Base-by-base conservation (phyloP, 169 alveolate genomes). In the Plasmodium vivax region DNA sequence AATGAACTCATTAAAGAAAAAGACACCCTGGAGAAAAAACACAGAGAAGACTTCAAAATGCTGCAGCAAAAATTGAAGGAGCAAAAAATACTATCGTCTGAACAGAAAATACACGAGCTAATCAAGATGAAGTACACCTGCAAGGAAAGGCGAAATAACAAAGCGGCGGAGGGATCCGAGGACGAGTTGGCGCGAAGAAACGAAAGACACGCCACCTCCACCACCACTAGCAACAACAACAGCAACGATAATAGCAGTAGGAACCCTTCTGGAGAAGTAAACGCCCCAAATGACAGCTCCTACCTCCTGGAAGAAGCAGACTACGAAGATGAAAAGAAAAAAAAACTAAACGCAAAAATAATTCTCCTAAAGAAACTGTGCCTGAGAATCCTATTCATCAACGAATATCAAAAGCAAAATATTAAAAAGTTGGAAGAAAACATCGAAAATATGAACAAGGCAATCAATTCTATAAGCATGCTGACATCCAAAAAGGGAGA, bases 401-500 rank as follows among this genome's bases (percentile, higher is more conserved):
- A 90, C 82, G 94, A 90, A 80, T 90, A 90, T 62, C 94, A 90
- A 90, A 90, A 80, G 51, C 83, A 90, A 16, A 90, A 90, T 80
- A 90, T 90, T 23, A 90, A 90, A 34, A 90, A 90, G 54, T 38
- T 90, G 51, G 84, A 90, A 62, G 82, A 80, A 90, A 90, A 90
- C 45, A 90, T 90, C 36, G 90, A 90, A 80, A 90, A 90, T 80
- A 90, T 90, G 94, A 90, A 90, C 77, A 90, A 80, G 81, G 94
- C 94, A 47, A 90, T 90, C 47, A 90, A 90, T 36, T 90, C 94
- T 58, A 80, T 90, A 90, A 80, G 82, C 47, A 56, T 81, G 9
- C 62, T 90, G 82, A 90, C 84, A 27, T 45, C 81, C 47, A 90
- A 90, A 47, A 90, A 90, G n/a, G 88, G 94, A 38, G 94, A 90